Base-by-base conservation (phyloP, 495 filamentous ascomycete species). In the Aeminium ludgeri region DNA sequence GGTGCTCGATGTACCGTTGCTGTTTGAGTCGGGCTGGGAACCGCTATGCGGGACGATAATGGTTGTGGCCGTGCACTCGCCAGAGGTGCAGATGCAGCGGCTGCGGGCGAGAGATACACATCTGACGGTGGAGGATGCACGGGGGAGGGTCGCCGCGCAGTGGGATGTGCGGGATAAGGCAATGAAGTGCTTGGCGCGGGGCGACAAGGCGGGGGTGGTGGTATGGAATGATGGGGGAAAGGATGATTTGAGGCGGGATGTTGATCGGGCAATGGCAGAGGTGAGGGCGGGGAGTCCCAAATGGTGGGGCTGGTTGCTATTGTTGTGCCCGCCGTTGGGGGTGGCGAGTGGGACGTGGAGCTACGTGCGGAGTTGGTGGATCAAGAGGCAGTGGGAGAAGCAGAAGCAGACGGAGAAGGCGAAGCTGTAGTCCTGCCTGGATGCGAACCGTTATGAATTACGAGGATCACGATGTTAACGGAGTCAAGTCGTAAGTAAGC, bases 21-120 rank as follows among this genome's bases (percentile, higher is more conserved):
- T 97, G 13, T 95, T 91, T 54, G 89, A 97, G 64, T 70, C 68
- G 44, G 72, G 73, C 2, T 73, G 92, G 65, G 89, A 97, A 52
- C 47, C 71, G 18, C 67, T 86, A 34, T 92, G 83, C 50, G 81
- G 83, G 0, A 72, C 70, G 3, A 80, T 95, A 0, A 55, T 94
- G 37, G 85, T 97, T 8, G 86, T 97, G 0, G 82, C 75, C 0
- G 83, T 94, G 10, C 59, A 56, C 8, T 76, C 85, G 49, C 74
- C 79, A 0, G 68, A 59, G 27, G 66, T 84, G 17, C 89, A 97
- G 67, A 86, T 94, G 70, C 51, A 64, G 52, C 60, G 89, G 36
- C 54, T 97, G 38, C 63, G 72, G 48, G 72, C 67, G 23, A 58
- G 89, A 31, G 86, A 97, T 63, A 45, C 65, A 33, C 67, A 82